Evolutionary conservation across 1,139 yeast genomes (phyloP).

Genomic region (Citeromyces siamensis): DNA sequence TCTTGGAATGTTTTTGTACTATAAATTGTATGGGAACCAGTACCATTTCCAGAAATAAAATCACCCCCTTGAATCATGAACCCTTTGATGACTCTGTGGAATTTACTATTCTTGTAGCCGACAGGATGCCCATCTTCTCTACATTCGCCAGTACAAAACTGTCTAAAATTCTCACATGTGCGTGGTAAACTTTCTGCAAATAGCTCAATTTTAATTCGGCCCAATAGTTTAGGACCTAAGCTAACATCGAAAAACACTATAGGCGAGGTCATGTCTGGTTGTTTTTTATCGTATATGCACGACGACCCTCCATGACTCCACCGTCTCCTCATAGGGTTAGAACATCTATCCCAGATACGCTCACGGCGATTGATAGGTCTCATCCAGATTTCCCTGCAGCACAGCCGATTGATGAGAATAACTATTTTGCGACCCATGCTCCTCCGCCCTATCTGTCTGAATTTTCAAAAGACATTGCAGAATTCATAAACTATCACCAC

Average conservation of each 20-base stretch:
- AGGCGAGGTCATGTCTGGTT: slow-evolving; percentile 14
- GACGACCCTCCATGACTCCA: slow-evolving; percentile 8
- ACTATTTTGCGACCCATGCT: slow-evolving; percentile 56
- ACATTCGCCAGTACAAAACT: slow-evolving; percentile 42
- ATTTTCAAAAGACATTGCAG: slow-evolving; percentile 39
- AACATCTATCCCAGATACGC: slow-evolving; percentile 63
- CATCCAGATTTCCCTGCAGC: slow-evolving; percentile 78
- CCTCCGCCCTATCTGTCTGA: slow-evolving; percentile 67
- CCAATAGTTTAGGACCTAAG: slow-evolving; percentile 18
- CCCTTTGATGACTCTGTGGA: slow-evolving; percentile 65
- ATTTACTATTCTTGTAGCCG: slow-evolving; percentile 31
- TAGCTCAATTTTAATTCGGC: slow-evolving; percentile 33
- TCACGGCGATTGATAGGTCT: slow-evolving; percentile 66
- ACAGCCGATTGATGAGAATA: slow-evolving; percentile 55
- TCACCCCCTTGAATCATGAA: slow-evolving; percentile 81
- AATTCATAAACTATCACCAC: slow-evolving; percentile 42
- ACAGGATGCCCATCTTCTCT: slow-evolving; percentile 23
- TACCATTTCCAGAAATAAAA: slow-evolving; percentile 26
- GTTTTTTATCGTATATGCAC: neutral
- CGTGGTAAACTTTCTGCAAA: slow-evolving; percentile 27
- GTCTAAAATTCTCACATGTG: slow-evolving; percentile 42
- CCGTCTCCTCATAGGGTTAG: slow-evolving; percentile 18
- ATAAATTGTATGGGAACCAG: slow-evolving; percentile 38
- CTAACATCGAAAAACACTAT: slow-evolving; percentile 28
- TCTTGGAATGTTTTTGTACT: slow-evolving; percentile 17